These are phyloP conservation scores for Blastocystis sp. DNA, from an alignment of 352 stramenopile genomes.

Conservation along the genomic window DNA sequence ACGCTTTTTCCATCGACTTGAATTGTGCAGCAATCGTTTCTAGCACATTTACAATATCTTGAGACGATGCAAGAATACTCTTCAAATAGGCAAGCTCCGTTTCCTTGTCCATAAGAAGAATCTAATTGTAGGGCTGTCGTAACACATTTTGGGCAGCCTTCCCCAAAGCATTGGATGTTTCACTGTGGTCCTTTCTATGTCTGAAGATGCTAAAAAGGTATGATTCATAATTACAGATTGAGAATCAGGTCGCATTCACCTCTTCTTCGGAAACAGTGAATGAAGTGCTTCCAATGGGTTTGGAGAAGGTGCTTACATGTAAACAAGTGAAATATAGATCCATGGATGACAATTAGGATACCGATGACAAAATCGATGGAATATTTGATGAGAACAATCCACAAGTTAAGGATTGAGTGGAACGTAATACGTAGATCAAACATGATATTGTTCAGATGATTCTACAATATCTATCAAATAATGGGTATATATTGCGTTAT, in stretches of 20 bases:
- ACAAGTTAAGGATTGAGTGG: not conserved
- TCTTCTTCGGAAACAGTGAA: not conserved
- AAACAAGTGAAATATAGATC: not conserved
- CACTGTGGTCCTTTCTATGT: not conserved
- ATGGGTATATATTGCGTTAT: not conserved
- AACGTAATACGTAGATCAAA: not conserved
- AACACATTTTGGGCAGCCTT: no score
- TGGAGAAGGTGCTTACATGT: not conserved
- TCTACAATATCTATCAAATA: slow-evolving; percentile 20
- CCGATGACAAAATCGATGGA: not conserved
- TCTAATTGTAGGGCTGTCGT: not conserved
- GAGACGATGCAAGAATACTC: slow-evolving; percentile 26
- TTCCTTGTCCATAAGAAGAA: slow-evolving; percentile 43
- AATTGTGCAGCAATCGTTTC: slow-evolving; percentile 49
- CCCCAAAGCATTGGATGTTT: no score
- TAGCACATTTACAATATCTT: slow-evolving; percentile 22
- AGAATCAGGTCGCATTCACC: not conserved
- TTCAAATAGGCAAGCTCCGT: slow-evolving; percentile 41
- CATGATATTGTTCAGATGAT: slow-evolving; percentile 57
- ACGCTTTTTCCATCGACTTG: slow-evolving; percentile 39
- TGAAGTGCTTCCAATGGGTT: not conserved
- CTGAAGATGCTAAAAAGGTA: not conserved
- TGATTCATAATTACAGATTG: slow-evolving; percentile 1
- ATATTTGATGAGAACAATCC: slow-evolving; percentile 53
- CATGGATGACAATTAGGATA: not conserved